Evolutionary conservation across 257 asterid genomes (phyloP).

Genomic region (Scutellaria barbata): DNA sequence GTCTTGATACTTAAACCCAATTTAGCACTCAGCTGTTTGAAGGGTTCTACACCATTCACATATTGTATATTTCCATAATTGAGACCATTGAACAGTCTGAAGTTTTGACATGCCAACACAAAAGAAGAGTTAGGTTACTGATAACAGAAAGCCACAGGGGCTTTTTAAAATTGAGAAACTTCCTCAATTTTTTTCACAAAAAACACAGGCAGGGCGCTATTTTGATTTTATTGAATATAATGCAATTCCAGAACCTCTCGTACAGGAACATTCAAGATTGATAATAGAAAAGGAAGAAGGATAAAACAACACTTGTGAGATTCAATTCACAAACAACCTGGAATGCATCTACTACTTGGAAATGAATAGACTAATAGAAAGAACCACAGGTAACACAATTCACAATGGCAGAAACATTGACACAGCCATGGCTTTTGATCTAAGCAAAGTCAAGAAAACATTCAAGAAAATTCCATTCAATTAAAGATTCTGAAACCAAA

Average conservation of each 20-base stretch:
- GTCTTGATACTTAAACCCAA: conserved; percentile 49
- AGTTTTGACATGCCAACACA: conserved; percentile 43
- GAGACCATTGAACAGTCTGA: conserved; percentile 59
- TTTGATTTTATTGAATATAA: neutral
- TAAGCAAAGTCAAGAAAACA: conserved; percentile 18
- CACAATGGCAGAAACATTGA: neutral
- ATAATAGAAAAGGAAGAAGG: neutral
- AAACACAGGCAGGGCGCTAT: neutral
- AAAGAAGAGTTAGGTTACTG: conserved; percentile 25
- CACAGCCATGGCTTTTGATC: conserved; percentile 34
- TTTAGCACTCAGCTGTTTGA: conserved; percentile 45
- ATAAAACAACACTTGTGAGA: neutral
- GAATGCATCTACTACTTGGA: neutral
- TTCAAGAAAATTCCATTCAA: neutral
- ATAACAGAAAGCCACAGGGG: neutral
- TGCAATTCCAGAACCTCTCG: conserved; percentile 2
- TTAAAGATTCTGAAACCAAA: conserved; percentile 25
- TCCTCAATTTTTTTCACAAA: conserved; percentile 2
- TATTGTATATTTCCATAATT: conserved; percentile 44
- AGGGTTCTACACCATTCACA: conserved; percentile 47
- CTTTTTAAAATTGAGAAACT: neutral
- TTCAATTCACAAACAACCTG: neutral
- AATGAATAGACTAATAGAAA: conserved; percentile 1
- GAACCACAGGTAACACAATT: neutral
- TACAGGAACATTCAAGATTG: conserved; percentile 26